Evolutionary conservation across 1,139 yeast genomes (phyloP).

Genomic region (Ashbya aceris): DNA sequence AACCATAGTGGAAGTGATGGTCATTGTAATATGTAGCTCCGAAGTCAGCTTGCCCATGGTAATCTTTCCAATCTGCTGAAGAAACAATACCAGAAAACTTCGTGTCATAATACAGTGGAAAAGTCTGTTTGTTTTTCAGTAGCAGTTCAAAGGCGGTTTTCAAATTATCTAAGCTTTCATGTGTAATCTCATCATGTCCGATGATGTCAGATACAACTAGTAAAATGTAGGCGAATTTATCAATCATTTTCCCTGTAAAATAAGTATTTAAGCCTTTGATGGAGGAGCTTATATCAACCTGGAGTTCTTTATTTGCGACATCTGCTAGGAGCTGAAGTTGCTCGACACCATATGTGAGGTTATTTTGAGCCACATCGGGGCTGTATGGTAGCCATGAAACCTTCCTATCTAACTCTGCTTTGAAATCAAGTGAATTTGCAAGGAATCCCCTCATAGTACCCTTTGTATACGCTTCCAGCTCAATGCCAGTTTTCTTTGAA

Average conservation of each 20-base stretch:
- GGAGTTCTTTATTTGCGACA: constrained; percentile 48
- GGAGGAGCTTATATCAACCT: constrained; percentile 46
- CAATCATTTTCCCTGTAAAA: constrained; percentile 61
- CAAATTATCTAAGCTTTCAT: constrained; percentile 39
- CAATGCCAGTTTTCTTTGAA: constrained; percentile 39
- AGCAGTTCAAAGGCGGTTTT: constrained; percentile 47
- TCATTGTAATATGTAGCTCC: constrained; percentile 69
- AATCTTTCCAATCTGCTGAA: constrained; percentile 42
- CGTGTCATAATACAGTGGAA: constrained; percentile 63
- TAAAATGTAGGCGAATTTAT: constrained; percentile 64
- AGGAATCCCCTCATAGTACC: constrained; percentile 57
- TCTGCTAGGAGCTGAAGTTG: constrained; percentile 45
- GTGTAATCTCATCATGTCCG: constrained; percentile 42
- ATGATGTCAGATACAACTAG: constrained; percentile 55
- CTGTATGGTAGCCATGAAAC: constrained; percentile 59
- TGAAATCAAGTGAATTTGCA: constrained; percentile 37
- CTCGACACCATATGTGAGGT: constrained; percentile 40
- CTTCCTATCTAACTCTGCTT: constrained; percentile 41
- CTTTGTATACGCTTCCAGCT: constrained; percentile 51
- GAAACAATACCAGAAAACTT: constrained; percentile 62
- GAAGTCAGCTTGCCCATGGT: constrained; percentile 45
- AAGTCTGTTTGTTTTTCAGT: constrained; percentile 42
- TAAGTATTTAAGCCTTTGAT: constrained; percentile 47
- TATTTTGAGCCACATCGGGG: constrained; percentile 24
- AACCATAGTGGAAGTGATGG: constrained; percentile 78